phyloP scores from a whole-genome alignment of 208 protist genomes.

The Wallacemonas collosoma region DNA sequence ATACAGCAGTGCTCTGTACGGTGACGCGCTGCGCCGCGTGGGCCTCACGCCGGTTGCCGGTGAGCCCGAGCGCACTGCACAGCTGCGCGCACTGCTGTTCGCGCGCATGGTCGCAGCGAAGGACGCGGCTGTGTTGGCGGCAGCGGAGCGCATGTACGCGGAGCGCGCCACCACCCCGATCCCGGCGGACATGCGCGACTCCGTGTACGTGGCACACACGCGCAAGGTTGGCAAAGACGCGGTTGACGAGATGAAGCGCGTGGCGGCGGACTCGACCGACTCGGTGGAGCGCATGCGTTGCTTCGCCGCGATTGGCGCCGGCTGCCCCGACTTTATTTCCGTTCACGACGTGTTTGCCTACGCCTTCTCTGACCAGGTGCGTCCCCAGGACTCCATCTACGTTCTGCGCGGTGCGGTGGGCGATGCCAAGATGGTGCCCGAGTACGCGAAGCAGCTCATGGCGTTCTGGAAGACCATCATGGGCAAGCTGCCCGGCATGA shows the following conservation, averaged over 20 bases:
- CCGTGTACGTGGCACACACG: conserved; percentile 47
- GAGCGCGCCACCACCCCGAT: conserved; percentile 47
- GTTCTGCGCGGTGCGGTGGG: conserved; percentile 51
- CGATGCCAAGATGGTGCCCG: conserved; percentile 23
- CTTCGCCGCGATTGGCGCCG: conserved; percentile 47
- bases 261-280: conserved; percentile 40
- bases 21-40: conserved; percentile 33
- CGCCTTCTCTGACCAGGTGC: conserved; percentile 71
- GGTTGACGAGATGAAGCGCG: conserved; percentile 48
- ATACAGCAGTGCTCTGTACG: conserved; percentile 62
- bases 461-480: conserved; percentile 38
- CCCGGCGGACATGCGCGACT: conserved; percentile 42
- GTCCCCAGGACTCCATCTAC: conserved; percentile 58
- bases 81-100: conserved; percentile 54
- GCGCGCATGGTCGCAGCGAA: conserved; percentile 40
- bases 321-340: conserved; percentile 24
- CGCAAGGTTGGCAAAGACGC: conserved; percentile 30
- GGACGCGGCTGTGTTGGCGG: conserved; percentile 31
- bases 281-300: conserved; percentile 59
- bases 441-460: conserved; percentile 50
- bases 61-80: conserved; percentile 39
- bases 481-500: conserved; percentile 49
- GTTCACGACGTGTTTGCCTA: conserved; percentile 58
- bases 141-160: conserved; percentile 43
- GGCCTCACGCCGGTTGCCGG: conserved; percentile 22